phyloP scores from a whole-genome alignment of 148 eudicot genomes.

The Beta vulgaris region DNA sequence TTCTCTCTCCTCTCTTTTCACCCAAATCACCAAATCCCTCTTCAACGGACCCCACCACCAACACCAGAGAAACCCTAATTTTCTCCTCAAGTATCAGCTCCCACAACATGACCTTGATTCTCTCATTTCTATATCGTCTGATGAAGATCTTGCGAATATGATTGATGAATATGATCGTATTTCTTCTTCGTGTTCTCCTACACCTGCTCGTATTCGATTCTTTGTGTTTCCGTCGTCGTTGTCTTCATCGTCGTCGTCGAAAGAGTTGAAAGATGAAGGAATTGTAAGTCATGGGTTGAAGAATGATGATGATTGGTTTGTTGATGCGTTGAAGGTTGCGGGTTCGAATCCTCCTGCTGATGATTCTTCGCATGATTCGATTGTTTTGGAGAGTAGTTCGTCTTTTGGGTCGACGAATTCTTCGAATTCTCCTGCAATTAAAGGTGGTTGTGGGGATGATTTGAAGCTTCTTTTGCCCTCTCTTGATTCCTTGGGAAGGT shows the following conservation, averaged over 20 bases:
- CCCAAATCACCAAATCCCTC: slow-evolving; percentile 47
- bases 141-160: slow-evolving; percentile 80
- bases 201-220: slow-evolving; percentile 59
- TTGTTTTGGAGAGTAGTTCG: slow-evolving; percentile 62
- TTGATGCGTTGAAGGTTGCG: slow-evolving; percentile 1
- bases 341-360: slow-evolving; percentile 32
- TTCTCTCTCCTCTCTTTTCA: slow-evolving; percentile 39
- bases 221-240: slow-evolving; percentile 64
- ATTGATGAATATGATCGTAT: slow-evolving; percentile 70
- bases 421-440: slow-evolving; percentile 49
- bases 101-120: slow-evolving; percentile 82
- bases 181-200: slow-evolving; percentile 15
- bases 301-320: slow-evolving; percentile 31
- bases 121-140: slow-evolving; percentile 64
- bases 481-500: slow-evolving; percentile 65
- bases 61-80: too few species aligned
- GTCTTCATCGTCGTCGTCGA: too few species aligned
- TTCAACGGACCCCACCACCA: slow-evolving; percentile 31
- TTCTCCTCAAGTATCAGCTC: slow-evolving; percentile 69
- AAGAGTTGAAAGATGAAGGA: background rate
- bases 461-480: slow-evolving; percentile 44
- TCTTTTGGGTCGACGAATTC: slow-evolving; percentile 73
- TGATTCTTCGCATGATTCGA: slow-evolving; percentile 39
- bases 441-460: slow-evolving; percentile 46
- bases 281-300: slow-evolving; percentile 39